Conservation (phyloP, 495 filamentous ascomycete species). For the Penicillium coprophilum region DNA sequence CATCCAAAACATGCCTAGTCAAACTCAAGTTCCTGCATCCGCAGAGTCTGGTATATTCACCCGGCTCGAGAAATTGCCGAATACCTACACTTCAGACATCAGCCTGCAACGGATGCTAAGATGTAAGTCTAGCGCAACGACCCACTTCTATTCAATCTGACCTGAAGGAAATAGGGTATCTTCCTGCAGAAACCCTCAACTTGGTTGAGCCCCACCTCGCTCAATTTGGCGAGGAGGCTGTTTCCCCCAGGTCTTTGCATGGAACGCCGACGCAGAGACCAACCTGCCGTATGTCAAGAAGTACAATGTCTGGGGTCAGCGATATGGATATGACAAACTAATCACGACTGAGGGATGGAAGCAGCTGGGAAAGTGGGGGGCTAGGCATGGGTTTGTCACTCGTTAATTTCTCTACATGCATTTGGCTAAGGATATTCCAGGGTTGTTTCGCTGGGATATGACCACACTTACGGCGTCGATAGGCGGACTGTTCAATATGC, state of each 20-base stretch:
- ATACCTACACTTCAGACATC: slow-evolving; percentile 34
- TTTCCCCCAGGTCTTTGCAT: slow-evolving; percentile 33
- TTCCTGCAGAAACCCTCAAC: slow-evolving; percentile 21
- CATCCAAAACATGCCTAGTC: background rate
- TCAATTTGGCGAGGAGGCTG: slow-evolving; percentile 34
- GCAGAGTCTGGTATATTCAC: slow-evolving; percentile 19
- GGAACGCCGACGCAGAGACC: slow-evolving; percentile 37
- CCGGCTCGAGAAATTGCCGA: slow-evolving; percentile 24
- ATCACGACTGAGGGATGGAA: slow-evolving; percentile 47
- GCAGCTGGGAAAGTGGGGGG: slow-evolving; percentile 38
- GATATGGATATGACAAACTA: slow-evolving; percentile 39
- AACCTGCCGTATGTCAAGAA: slow-evolving; percentile 40
- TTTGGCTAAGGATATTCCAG: slow-evolving; percentile 12
- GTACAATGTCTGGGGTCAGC: slow-evolving; percentile 39
- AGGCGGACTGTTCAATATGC: slow-evolving; percentile 44
- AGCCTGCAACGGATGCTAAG: slow-evolving; percentile 27
- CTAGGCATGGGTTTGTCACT: slow-evolving; percentile 21
- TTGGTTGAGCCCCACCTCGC: slow-evolving; percentile 22
- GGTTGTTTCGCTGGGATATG: slow-evolving; percentile 43
- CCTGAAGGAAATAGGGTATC: slow-evolving; percentile 25
- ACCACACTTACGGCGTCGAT: slow-evolving; percentile 25
- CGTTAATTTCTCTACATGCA: background rate
- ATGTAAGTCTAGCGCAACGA: slow-evolving; percentile 19
- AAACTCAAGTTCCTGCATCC: slow-evolving; percentile 5
- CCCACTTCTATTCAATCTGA: slow-evolving; percentile 9